phyloP scores from a whole-genome alignment of 805 yeast species.

The Candida dajiaensis region DNA sequence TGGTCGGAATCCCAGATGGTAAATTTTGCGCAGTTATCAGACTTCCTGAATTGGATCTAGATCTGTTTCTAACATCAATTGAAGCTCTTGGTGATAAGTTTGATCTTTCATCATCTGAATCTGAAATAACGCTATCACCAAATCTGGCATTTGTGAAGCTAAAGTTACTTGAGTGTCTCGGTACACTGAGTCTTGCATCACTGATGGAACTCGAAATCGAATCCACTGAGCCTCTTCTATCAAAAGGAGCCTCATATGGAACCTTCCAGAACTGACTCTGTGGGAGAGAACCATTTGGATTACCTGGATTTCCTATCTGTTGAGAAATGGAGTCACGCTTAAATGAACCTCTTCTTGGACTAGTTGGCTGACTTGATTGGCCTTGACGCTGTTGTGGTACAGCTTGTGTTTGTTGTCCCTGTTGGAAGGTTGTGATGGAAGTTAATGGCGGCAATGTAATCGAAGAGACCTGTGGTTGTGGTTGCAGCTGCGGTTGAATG shows the following conservation, averaged over 20 bases:
- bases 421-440: slow-evolving; percentile 5
- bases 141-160: slow-evolving; percentile 8
- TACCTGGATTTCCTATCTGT: not conserved
- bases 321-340: not conserved
- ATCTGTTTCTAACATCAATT: slow-evolving; percentile 12
- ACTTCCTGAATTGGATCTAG: slow-evolving; percentile 17
- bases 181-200: slow-evolving; percentile 10
- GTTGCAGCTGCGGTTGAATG: slow-evolving; percentile 1
- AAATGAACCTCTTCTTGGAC: slow-evolving; percentile 4
- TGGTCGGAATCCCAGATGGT: slow-evolving; percentile 8
- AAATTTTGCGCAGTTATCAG: not conserved
- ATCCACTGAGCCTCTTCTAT: slow-evolving; percentile 23
- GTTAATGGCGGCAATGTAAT: slow-evolving; percentile 10
- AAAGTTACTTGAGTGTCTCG: slow-evolving; percentile 3
- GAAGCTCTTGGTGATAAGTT: slow-evolving; percentile 19
- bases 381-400: slow-evolving; percentile 1
- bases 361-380: slow-evolving; percentile 2
- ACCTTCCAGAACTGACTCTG: slow-evolving; percentile 25
- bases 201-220: slow-evolving; percentile 18
- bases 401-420: slow-evolving; percentile 7
- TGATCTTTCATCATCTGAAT: slow-evolving; percentile 21
- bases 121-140: slow-evolving; percentile 19
- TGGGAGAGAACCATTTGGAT: slow-evolving; percentile 10
- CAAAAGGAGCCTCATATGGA: slow-evolving; percentile 24
- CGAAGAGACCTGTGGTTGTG: not conserved